Evolutionary conservation across 2,329 filamentous ascomycete species (phyloP).

Genomic region (Hypoxylon sp.): DNA sequence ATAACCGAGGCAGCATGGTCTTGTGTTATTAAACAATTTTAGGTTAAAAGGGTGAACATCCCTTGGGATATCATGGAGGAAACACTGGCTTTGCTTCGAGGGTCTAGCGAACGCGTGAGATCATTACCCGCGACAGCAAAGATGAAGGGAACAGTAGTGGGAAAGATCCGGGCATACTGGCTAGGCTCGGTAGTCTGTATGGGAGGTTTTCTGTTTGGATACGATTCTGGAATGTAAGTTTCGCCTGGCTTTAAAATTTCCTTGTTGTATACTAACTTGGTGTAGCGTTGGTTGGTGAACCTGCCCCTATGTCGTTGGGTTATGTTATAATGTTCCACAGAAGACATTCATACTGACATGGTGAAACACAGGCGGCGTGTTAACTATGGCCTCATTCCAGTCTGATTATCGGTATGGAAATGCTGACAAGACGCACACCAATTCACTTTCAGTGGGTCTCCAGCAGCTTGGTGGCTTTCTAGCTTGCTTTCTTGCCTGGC

Average conservation of each 20-base stretch:
- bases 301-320: background rate
- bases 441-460: conserved; percentile 53
- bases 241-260: background rate
- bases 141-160: conserved; percentile 53
- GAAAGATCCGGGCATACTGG: conserved; percentile 65
- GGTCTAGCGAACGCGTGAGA: conserved; percentile 24
- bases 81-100: conserved; percentile 38
- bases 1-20: conserved; percentile 13
- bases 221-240: conserved; percentile 60
- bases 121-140: background rate
- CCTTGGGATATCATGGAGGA: conserved; percentile 38
- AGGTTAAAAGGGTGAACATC: conserved; percentile 16
- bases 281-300: conserved; percentile 48
- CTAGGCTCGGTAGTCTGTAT: conserved; percentile 66
- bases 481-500: conserved; percentile 55
- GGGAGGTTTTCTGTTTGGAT: conserved; percentile 65
- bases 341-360: conserved; percentile 22
- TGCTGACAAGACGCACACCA: conserved; percentile 48
- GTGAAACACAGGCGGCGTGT: conserved; percentile 52
- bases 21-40: background rate
- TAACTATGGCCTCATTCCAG: conserved; percentile 52
- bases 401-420: conserved; percentile 51
- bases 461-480: conserved; percentile 55
- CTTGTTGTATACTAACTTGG: conserved; percentile 38
- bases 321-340: background rate